These are phyloP conservation scores for Epichloe baconii DNA, from an alignment of 2,329 filamentous ascomycete species.

Conservation along the genomic window DNA sequence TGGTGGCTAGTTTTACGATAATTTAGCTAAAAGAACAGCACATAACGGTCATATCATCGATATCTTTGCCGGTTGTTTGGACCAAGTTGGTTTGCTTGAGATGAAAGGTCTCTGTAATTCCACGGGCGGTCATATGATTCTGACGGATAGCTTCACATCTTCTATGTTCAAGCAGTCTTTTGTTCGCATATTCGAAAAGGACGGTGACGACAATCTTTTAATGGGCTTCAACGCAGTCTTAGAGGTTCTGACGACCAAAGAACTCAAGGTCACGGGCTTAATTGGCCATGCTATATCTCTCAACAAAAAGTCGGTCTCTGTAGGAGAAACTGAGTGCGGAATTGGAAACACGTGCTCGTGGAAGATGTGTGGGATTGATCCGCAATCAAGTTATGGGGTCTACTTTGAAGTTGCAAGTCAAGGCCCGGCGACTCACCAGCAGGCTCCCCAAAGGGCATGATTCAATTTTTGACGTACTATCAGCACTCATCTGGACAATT, in stretches of 20 bases:
- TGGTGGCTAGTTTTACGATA: constrained; percentile 68
- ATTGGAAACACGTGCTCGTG: constrained; percentile 98
- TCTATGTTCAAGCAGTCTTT: constrained; percentile 99
- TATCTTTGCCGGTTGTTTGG: constrained; percentile 92
- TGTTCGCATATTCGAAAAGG: constrained; percentile 92
- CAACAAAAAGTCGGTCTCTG: constrained; percentile 95
- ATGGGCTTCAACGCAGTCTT: constrained; percentile 98
- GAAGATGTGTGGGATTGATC: constrained; percentile 99
- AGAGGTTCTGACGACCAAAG: constrained; percentile 93
- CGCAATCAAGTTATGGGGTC: constrained; percentile 81
- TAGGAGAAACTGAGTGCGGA: constrained; percentile 94
- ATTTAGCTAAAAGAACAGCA: constrained; percentile 80
- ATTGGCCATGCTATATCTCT: constrained; percentile 94
- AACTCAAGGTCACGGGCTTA: constrained; percentile 92
- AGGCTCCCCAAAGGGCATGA: constrained; percentile 78
- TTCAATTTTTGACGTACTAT: constrained; percentile 98
- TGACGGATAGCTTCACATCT: constrained; percentile 96
- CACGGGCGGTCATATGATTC: constrained; percentile 93
- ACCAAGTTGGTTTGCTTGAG: constrained; percentile 91
- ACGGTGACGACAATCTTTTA: constrained; percentile 81
- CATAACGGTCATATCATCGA: constrained; percentile 97
- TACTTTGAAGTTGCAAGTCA: constrained; percentile 98
- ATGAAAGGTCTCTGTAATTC: constrained; percentile 97
- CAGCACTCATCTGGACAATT: constrained; percentile 95
- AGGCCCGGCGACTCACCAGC: constrained; percentile 74